These are phyloP conservation scores for Chaetomidium leptoderma DNA, from an alignment of 495 filamentous ascomycete species.

Conservation along the genomic window DNA sequence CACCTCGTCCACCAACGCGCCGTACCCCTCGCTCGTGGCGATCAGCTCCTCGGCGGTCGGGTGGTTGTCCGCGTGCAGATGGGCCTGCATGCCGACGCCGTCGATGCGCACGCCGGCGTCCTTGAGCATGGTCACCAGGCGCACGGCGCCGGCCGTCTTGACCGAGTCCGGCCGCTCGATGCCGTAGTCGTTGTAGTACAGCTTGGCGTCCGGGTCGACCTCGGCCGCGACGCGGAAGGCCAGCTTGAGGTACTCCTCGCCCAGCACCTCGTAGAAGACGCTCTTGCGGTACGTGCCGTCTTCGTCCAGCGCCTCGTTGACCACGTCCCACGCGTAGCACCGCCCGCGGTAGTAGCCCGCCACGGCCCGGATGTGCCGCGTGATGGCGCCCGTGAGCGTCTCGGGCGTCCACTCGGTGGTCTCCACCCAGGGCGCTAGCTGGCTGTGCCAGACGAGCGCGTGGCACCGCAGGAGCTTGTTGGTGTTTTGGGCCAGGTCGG, in stretches of 20 bases:
- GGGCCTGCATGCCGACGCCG: slow-evolving; percentile 59
- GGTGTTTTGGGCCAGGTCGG: slow-evolving; percentile 41
- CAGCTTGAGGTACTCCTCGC: slow-evolving; percentile 52
- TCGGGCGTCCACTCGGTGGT: slow-evolving; percentile 52
- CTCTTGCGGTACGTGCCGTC: slow-evolving; percentile 53
- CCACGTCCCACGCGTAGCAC: slow-evolving; percentile 57
- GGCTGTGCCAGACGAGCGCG: slow-evolving; percentile 56
- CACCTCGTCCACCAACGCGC: slow-evolving; percentile 52
- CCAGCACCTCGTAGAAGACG: slow-evolving; percentile 53
- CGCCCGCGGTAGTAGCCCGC: slow-evolving; percentile 51
- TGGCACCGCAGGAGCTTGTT: slow-evolving; percentile 52
- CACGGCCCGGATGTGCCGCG: slow-evolving; percentile 49
- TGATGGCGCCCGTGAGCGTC: slow-evolving; percentile 43
- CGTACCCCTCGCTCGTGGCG: slow-evolving; percentile 43
- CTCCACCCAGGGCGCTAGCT: slow-evolving; percentile 53
- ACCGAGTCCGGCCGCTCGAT: slow-evolving; percentile 44
- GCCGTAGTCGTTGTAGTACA: slow-evolving; percentile 68
- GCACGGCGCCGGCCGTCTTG: slow-evolving; percentile 38
- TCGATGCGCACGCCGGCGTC: slow-evolving; percentile 54
- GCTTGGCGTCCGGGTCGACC: slow-evolving; percentile 53
- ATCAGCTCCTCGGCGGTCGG: slow-evolving; percentile 44
- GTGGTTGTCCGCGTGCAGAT: slow-evolving; percentile 54
- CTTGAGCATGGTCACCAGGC: slow-evolving; percentile 51
- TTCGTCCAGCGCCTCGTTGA: slow-evolving; percentile 65
- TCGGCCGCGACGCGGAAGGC: slow-evolving; percentile 50